Evolutionary conservation across 148 eudicot species (phyloP).

Genomic region (Dysphania ambrosioides): DNA sequence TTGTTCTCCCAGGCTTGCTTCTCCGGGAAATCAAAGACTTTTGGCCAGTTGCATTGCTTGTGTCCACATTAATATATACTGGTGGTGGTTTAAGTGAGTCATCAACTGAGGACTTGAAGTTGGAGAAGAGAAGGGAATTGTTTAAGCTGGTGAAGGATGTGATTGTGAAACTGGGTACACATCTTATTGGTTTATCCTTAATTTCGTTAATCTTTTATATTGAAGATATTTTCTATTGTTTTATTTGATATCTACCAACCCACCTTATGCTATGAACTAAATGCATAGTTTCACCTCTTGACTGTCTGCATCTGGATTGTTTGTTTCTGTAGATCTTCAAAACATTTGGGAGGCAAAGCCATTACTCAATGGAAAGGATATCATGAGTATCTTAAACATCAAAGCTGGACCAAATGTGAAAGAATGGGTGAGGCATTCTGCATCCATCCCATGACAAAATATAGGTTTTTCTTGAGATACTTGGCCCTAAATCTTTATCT

Average conservation of each 20-base stretch:
- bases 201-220: too few relatives aligned
- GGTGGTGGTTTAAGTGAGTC: too few relatives aligned
- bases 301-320: not conserved
- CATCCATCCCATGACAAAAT: not conserved
- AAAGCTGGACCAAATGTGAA: conserved; percentile 75
- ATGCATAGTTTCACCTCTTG: not conserved
- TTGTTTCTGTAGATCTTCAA: conserved; percentile 51
- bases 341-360: conserved; percentile 77
- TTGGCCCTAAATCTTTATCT: not conserved
- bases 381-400: conserved; percentile 67
- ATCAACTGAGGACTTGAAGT: too few relatives aligned
- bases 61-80: too few relatives aligned
- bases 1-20: too few relatives aligned
- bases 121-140: conserved; percentile 13
- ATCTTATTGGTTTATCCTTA: too few relatives aligned
- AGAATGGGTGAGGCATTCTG: conserved; percentile 68
- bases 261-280: not conserved
- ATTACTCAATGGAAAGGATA: conserved; percentile 70
- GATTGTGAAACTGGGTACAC: too few relatives aligned
- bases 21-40: not conserved
- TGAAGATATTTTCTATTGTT: not conserved
- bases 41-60: not conserved
- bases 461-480: not conserved
- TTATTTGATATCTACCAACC: not conserved
- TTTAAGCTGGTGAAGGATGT: conserved; percentile 48